Conservation (phyloP, 176 grass and related monocot species). For the Oryza meyeriana region DNA sequence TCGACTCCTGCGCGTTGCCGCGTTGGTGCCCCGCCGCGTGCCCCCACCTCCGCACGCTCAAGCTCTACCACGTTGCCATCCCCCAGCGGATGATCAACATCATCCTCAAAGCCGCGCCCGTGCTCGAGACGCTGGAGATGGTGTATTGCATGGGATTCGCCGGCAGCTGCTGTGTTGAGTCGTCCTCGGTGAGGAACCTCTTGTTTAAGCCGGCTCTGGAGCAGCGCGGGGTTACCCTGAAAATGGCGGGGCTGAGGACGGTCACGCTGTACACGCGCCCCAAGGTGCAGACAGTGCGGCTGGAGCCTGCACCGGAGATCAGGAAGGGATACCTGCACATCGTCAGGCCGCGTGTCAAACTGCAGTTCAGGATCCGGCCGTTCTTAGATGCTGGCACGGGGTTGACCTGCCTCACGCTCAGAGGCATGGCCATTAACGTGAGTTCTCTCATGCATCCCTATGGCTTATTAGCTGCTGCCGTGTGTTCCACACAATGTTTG, state of each 20-base stretch:
- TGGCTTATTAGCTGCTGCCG: not conserved
- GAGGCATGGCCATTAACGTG: constrained; percentile 32
- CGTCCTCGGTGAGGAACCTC: constrained; percentile 31
- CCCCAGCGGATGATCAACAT: constrained; percentile 11
- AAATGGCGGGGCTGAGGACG: constrained; percentile 5
- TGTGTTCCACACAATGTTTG: not conserved
- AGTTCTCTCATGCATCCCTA: constrained; percentile 9
- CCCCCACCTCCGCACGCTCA: constrained; percentile 36
- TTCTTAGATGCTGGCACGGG: constrained; percentile 41
- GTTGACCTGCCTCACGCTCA: constrained; percentile 38
- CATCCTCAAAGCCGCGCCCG: constrained; percentile 18
- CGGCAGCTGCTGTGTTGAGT: constrained; percentile 33
- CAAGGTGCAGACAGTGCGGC: not conserved
- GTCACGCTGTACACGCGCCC: constrained; percentile 34
- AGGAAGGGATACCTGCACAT: constrained; percentile 51
- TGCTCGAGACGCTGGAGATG: constrained; percentile 41
- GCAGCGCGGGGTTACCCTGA: not conserved
- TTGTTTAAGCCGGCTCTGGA: constrained; percentile 16
- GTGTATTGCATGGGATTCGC: not conserved
- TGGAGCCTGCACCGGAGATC: constrained; percentile 29
- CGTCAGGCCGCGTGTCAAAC: not conserved
- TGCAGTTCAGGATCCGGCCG: not conserved
- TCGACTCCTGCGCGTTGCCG: constrained; percentile 29
- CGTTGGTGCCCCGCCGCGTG: not conserved
- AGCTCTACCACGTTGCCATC: constrained; percentile 33